A percentile compares a stretch with the other conserved stretches of the same genome.
These are phyloP conservation scores for Exserohilum rostratum DNA, from an alignment of 2,329 filamentous ascomycete species.

Conservation along the genomic window DNA sequence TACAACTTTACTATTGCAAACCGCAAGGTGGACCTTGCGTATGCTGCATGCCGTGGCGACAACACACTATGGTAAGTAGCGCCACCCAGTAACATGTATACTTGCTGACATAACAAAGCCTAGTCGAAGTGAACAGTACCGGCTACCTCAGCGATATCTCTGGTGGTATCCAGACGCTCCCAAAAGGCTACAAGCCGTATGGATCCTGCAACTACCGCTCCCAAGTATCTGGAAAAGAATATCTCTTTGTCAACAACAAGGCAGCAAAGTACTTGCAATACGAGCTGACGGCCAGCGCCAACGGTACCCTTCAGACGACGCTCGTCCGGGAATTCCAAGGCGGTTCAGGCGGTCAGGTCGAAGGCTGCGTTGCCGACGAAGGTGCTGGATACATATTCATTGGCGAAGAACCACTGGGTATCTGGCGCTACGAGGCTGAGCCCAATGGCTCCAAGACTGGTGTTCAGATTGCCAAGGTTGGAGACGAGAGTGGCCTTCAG, in stretches of 20 bases:
- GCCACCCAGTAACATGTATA: not conserved
- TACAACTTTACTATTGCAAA: conserved; percentile 56
- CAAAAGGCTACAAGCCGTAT: conserved; percentile 56
- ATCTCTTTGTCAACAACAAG: conserved; percentile 63
- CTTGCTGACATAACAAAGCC: conserved; percentile 35
- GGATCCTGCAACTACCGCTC: conserved; percentile 61
- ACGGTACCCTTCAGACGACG: conserved; percentile 53
- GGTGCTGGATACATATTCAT: conserved; percentile 59
- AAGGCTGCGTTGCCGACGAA: conserved; percentile 61
- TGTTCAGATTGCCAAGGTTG: conserved; percentile 51
- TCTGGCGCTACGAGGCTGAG: conserved; percentile 61
- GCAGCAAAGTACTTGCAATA: conserved; percentile 61
- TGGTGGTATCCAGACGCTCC: conserved; percentile 56
- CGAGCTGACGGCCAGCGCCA: conserved; percentile 50
- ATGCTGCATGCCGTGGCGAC: conserved; percentile 58
- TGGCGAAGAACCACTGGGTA: conserved; percentile 59
- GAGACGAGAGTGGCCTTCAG: conserved; percentile 54
- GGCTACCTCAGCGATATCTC: conserved; percentile 53
- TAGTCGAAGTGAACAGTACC: conserved; percentile 58
- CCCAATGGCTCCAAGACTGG: conserved; percentile 49
- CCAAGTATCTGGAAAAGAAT: conserved; percentile 55
- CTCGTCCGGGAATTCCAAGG: conserved; percentile 60
- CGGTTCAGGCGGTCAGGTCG: conserved; percentile 60
- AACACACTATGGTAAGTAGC: conserved; percentile 59
- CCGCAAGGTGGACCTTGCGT: conserved; percentile 56